Base-by-base conservation (phyloP, 441 rosid species). In the Populus hybrid region DNA sequence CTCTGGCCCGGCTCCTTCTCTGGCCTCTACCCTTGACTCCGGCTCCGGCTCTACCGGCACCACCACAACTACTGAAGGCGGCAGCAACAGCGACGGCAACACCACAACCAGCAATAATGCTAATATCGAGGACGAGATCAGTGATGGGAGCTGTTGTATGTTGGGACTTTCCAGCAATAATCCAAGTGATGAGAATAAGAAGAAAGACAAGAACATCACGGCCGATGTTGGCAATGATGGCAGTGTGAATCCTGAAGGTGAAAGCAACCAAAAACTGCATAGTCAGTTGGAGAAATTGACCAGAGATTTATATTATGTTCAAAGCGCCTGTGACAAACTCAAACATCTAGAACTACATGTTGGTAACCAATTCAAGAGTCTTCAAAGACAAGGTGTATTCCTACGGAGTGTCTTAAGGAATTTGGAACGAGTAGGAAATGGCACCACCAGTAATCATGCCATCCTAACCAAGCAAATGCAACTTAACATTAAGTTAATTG, bases 401-500 rank as follows among this genome's bases (percentile, higher is more conserved):
- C 26, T 72, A 0, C n/a, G 18, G 20, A 2, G 2, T 23, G 28
- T 28, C 32, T 16, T 72, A 2, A 30, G 10, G 7, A 42, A n/a
- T 40, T 6, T 68, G 5, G 28, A 3, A 16, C 32, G 66, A 32
- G 4, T 28, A 8, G 34, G 18, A 2, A 34, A 68, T 68, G 59
- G 20, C n/a, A 20, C 12, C 10, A 28, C 59, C 20, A 1, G 59
- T 16, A 50, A 50, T 16, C 20, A 4, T 67, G 5, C 26, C 12
- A 32, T 68, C n/a, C 42, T 8, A 7, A 26, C 26, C 7, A 77
- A 64, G 68, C 71, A 75, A 38, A 57, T 77, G 4, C 64, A 66
- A 30, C 7, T n/a, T 10, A 82, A 84, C 24, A 79, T 85, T 65
- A 73, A 69, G 53, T 76, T 71, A 8, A 61, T 84, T 77, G 73